Base-by-base conservation (phyloP, 805 yeast species). In the Lipomyces sp. region DNA sequence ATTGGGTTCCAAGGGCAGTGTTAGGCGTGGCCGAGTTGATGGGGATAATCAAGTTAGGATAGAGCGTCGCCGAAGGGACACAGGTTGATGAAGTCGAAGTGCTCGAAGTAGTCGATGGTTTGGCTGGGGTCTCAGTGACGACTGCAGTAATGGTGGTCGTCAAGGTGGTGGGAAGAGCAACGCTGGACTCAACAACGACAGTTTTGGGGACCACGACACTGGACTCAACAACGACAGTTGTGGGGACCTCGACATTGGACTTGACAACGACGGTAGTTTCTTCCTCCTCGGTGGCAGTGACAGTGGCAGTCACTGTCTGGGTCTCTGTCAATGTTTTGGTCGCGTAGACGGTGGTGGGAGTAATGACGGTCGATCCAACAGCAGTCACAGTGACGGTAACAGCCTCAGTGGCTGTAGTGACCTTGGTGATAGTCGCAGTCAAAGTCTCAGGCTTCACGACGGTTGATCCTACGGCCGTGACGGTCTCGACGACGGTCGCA, bases 41-140 rank as follows among this genome's bases (percentile, higher is more conserved):
- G 32, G 71, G 71, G 30, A 67, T 57, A 48, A 67, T 67, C 66
- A 67, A 34, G 69, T 67, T 67, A 55, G 71, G 71, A 63, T 65
- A 67, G 63, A 67, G 51, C 51, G 71, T 39, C 2, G 71, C 55
- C 37, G 59, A 4, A 13, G 71, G 68, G 42, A 58, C 64, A 59
- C 71, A 67, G 53, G 56, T 62, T 2, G 71, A 67, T 24, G 71
- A 55, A 1, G 67, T 50, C 37, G 63, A 18, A 32, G 70, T 58
- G n/a, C 66, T 24, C 24, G 30, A 54, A 11, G 65, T 54, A 13
- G 67, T 29, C 5, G 63, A 6, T 2, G 56, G 64, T 5, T 60
- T 61, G 48, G 56, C 42, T 32, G 70, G 54, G 15, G 55, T 42
- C 32, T 34, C 53, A 39, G 57, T 57, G 18, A 53, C 67, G 29